phyloP scores from a whole-genome alignment of 2,329 filamentous ascomycete genomes.

The Magnaporthiopsis poae region DNA sequence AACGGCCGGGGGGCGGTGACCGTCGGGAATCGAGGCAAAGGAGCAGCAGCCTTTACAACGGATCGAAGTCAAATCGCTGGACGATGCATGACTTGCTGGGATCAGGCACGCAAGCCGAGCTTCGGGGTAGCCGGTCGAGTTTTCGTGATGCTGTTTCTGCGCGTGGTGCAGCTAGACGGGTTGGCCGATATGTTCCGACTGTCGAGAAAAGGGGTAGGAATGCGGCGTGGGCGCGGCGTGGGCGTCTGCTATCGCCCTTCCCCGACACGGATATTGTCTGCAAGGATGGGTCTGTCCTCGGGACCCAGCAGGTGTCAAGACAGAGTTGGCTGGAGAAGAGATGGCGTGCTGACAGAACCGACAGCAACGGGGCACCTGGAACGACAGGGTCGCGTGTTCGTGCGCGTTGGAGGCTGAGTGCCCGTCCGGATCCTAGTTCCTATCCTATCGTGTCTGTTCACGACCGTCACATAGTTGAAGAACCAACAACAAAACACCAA shows the following conservation, averaged over 20 bases:
- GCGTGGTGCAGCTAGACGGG: not conserved
- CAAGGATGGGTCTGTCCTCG: not conserved
- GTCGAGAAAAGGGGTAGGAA: not conserved
- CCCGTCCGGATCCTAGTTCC: not conserved
- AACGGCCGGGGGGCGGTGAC: not conserved
- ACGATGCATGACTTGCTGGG: not conserved
- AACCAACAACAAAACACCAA: not conserved
- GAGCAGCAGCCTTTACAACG: not conserved
- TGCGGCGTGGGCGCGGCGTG: not conserved
- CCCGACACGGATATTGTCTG: not conserved
- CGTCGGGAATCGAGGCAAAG: not conserved
- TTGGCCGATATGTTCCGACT: not conserved
- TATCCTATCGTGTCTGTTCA: not conserved
- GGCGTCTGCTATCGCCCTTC: not conserved
- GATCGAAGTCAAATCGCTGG: not conserved
- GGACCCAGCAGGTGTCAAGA: not conserved
- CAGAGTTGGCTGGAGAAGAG: not conserved
- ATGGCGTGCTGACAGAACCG: not conserved
- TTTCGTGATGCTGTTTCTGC: not conserved
- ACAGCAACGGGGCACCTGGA: not conserved
- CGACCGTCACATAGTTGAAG: not conserved
- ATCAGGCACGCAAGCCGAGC: not conserved
- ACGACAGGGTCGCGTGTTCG: not conserved
- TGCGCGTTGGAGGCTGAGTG: not conserved
- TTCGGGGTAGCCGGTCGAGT: not conserved